Conservation (phyloP, 2,329 filamentous ascomycete genomes). For the Hyphodiscus sp. region DNA sequence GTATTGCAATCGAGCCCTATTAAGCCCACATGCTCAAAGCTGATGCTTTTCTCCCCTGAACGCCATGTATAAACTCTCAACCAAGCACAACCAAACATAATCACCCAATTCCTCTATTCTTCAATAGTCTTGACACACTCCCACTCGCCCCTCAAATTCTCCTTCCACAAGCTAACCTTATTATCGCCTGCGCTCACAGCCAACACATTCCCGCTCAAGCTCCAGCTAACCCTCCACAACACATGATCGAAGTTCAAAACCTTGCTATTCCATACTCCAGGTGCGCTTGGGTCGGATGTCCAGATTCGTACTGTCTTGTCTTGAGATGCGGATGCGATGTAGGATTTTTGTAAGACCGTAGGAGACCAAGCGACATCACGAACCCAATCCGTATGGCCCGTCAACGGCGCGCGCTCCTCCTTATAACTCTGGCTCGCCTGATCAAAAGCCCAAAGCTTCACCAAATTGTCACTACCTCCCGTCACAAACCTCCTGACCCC, state of each 20-base stretch:
- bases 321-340: conserved; percentile 92
- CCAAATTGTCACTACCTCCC: conserved; percentile 84
- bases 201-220: conserved; percentile 90
- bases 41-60: conserved; percentile 17
- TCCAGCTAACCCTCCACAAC: conserved; percentile 97
- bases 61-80: conserved; percentile 12
- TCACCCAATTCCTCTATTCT: conserved; percentile 48
- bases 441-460: conserved; percentile 90
- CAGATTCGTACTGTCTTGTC: conserved; percentile 98
- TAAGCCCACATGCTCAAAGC: conserved; percentile 14
- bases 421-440: conserved; percentile 53
- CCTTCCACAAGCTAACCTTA: conserved; percentile 97
- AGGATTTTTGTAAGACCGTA: conserved; percentile 54
- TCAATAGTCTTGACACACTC: conserved; percentile 96
- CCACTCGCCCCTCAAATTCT: conserved; percentile 94
- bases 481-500: conserved; percentile 83
- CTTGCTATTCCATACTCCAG: conserved; percentile 77
- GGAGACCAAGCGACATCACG: conserved; percentile 96
- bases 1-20: neutral
- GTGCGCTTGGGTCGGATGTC: conserved; percentile 66
- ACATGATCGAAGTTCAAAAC: conserved; percentile 81
- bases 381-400: conserved; percentile 92
- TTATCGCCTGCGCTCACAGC: conserved; percentile 93
- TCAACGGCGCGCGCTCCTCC: conserved; percentile 56
- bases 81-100: neutral